Evolutionary conservation across 345 rosid species (phyloP), one percentile per base, ranked within the genome.

Genomic region (Dipteronia sinensis): DNA sequence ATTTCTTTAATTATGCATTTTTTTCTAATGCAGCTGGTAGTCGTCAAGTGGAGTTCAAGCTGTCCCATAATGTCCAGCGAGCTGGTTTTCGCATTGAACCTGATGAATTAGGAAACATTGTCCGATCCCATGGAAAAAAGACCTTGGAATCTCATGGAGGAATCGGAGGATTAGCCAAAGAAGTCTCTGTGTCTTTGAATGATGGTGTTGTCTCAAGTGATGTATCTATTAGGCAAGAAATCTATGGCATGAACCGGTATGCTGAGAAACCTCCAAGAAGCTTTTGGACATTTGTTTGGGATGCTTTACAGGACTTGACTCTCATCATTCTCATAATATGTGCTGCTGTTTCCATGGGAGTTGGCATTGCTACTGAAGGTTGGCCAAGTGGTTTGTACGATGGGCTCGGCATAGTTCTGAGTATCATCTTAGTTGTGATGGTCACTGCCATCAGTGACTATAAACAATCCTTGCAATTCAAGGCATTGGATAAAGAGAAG

Each of bases 181-280:
- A 76, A 31, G 46, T 85, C 11, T 76, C 79, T 1, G 89, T 88
- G 15, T 83, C 89, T 11, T 51, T 86, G 49, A 80, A 64, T 20
- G 83, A 85, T 76, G 97, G 94, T 4, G 80, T 92, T 75, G 69
- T 27, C 20, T 84, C 91, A 0, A 77, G 77, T 71, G 90, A 92
- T 20, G 59, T 90, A 10, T 64, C 87, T n/a, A 65, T 73, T 6
- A 87, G 97, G 82, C 86, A 84, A 83, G 82, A 88, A 38, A 82
- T 90, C 11, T 90, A 59, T 81, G 97, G 94, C 65, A 69, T 75
- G 15, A 92, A 92, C 76, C 86, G 72, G 49, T 85, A 82, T 75
- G 78, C 91, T 34, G 97, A 89, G 87, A 88, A 90, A 76, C 89
- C 93, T 70, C 61, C 89, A 19, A 89, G 84, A 76, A 75, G 88